Conservation (phyloP, 352 stramenopile species). For the Globisporangium alternatum region DNA sequence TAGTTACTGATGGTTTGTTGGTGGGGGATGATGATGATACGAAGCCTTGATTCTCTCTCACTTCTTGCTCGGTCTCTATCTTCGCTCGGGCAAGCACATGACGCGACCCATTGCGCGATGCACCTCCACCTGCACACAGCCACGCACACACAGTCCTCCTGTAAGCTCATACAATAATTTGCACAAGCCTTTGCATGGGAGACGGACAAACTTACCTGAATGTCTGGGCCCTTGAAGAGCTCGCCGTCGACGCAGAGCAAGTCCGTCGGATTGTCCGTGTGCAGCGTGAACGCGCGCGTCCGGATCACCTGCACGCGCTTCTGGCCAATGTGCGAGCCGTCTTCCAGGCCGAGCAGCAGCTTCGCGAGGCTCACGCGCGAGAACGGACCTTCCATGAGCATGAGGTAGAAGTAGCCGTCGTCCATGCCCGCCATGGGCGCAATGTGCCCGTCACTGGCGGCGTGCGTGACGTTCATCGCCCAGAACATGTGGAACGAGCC, state of each 20-base stretch:
- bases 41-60: not conserved
- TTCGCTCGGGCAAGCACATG: constrained; percentile 23
- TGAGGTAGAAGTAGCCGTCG: constrained; percentile 60
- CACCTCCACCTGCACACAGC: constrained; percentile 25
- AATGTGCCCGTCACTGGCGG: constrained; percentile 26
- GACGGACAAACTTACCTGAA: constrained; percentile 24
- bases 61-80: constrained; percentile 3
- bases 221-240: constrained; percentile 37
- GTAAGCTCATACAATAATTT: not conserved
- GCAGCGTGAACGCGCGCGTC: constrained; percentile 57
- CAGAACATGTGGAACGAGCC: constrained; percentile 34
- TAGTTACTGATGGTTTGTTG: not conserved
- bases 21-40: not conserved
- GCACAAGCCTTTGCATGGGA: not conserved
- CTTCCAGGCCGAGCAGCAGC: constrained; percentile 55
- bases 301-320: constrained; percentile 49
- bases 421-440: constrained; percentile 25
- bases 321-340: constrained; percentile 39
- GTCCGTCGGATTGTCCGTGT: constrained; percentile 27
- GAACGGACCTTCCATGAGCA: constrained; percentile 41
- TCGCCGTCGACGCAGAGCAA: constrained; percentile 67
- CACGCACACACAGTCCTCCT: not conserved
- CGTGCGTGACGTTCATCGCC: constrained; percentile 34
- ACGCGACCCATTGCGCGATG: constrained; percentile 45
- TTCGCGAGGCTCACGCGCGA: constrained; percentile 35